Evolutionary conservation across 2,329 filamentous ascomycete species (phyloP), one percentile per base, ranked within the genome.

Genomic region (Aulographum hederae): DNA sequence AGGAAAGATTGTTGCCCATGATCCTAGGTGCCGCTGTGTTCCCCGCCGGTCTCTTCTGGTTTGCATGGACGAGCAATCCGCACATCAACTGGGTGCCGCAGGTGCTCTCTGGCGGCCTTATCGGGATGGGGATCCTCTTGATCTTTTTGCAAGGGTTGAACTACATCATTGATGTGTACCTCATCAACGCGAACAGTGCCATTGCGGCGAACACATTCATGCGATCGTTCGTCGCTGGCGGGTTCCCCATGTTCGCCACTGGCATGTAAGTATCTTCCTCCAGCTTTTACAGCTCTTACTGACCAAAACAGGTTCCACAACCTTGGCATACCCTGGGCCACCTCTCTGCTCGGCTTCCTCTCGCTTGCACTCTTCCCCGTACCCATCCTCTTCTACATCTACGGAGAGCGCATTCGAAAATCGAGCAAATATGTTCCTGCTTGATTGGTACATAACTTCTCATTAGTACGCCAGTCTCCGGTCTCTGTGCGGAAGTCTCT

Each of bases 121-220:
- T 69, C 43, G 65, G 66, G 4, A 67, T 67, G 37, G 65, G 65
- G 26, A 65, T 75, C 43, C 68, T 78, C 2, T 50, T 75, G 18
- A 69, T 79, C 21, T 80, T 79, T 56, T 51, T 79, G n/a, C 58
- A 59, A 4, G 53, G 70, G 30, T 59, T 72, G 47, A 70, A 53
- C 44, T 58, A 51, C 45, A 32, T 64, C 29, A 53, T 55, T 35
- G 51, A 56, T 33, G 48, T 48, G 1, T 65, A 81, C 49, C 73
- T 74, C 32, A 76, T 85, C 42, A 86, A 75, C 39, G 78, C 80
- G 1, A 78, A 78, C 1, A 79, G 73, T 0, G 77, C 74, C 0
- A 58, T 85, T 6, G 78, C 79, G 2, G 77, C 76, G 30, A 81
- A 85, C 53, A 78, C 79, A 1, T 77, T 91, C 45, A 56, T 91